Evolutionary conservation across 169 alveolate genomes (phyloP).

Genomic region (Plasmodium fragile): DNA sequence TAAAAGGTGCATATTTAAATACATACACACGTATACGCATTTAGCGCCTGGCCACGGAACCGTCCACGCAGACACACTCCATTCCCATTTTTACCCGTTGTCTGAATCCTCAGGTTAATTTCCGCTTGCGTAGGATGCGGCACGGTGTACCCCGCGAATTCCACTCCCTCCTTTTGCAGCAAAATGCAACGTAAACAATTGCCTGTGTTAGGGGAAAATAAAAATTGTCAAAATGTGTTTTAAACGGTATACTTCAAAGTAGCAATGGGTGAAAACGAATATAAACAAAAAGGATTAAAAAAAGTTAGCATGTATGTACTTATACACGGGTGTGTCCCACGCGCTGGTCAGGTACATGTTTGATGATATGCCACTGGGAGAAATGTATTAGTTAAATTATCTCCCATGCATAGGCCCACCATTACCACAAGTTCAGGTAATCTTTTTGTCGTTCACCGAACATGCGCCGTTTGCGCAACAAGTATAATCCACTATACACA

Average conservation of each 20-base stretch:
- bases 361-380: neutral
- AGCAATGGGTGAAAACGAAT: neutral
- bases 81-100: slow-evolving; percentile 84
- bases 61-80: neutral
- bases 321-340: neutral
- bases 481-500: neutral
- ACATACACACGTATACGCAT: neutral
- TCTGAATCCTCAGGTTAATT: slow-evolving; percentile 87
- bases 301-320: neutral
- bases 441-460: neutral
- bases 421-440: neutral
- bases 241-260: neutral
- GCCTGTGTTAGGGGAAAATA: slow-evolving; percentile 51
- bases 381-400: no score
- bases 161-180: slow-evolving; percentile 85
- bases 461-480: neutral
- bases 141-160: slow-evolving; percentile 90
- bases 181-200: slow-evolving; percentile 85
- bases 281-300: neutral
- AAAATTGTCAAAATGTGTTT: neutral
- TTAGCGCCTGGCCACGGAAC: neutral
- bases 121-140: slow-evolving; percentile 91
- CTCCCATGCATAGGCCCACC: neutral
- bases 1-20: neutral
- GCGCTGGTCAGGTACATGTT: neutral